Percentiles rank a stretch among this genome's conserved stretches.
These are phyloP conservation scores for Magnusiomyces ingens DNA, from an alignment of 1,139 yeast genomes.

Conservation along the genomic window DNA sequence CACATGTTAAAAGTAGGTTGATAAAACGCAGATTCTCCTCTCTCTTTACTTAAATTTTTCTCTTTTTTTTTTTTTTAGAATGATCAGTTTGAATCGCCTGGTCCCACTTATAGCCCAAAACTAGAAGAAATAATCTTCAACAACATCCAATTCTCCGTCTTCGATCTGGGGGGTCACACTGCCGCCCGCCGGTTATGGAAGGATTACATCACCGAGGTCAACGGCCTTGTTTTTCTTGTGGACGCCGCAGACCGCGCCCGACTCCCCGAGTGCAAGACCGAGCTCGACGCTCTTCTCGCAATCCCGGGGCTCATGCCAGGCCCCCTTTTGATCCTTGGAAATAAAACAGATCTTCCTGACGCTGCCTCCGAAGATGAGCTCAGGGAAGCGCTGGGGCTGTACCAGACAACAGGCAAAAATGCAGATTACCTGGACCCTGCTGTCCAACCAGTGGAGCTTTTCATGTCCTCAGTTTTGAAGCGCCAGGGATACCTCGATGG, in stretches of 20 bases:
- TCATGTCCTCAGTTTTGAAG: slow-evolving; percentile 96
- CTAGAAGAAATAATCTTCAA: slow-evolving; percentile 98
- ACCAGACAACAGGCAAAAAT: slow-evolving; percentile 83
- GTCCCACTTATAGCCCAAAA: slow-evolving; percentile 96
- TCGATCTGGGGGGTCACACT: slow-evolving; percentile 96
- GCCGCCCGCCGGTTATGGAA: slow-evolving; percentile 99
- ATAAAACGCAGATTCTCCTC: too few species aligned
- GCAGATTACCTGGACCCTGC: slow-evolving; percentile 63
- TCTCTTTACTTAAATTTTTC: background rate
- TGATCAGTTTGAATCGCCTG: slow-evolving; percentile 94
- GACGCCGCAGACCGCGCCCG: slow-evolving; percentile 97
- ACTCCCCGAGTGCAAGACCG: slow-evolving; percentile 89
- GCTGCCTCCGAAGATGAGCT: slow-evolving; percentile 96
- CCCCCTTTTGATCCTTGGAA: slow-evolving; percentile 90
- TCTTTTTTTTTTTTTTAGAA: slow-evolving; percentile 38
- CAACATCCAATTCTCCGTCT: slow-evolving; percentile 91
- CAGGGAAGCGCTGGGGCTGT: slow-evolving; percentile 82
- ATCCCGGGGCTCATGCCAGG: slow-evolving; percentile 86
- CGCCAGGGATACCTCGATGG: slow-evolving; percentile 96
- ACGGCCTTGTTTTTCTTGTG: slow-evolving; percentile 92
- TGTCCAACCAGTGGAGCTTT: slow-evolving; percentile 88
- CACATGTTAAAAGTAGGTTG: slow-evolving; percentile 73
- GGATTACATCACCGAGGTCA: slow-evolving; percentile 97
- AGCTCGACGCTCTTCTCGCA: slow-evolving; percentile 83
- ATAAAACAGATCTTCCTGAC: slow-evolving; percentile 87